Evolutionary conservation across 2,329 filamentous ascomycete genomes (phyloP).

Genomic region (Ramichloridium luteum): DNA sequence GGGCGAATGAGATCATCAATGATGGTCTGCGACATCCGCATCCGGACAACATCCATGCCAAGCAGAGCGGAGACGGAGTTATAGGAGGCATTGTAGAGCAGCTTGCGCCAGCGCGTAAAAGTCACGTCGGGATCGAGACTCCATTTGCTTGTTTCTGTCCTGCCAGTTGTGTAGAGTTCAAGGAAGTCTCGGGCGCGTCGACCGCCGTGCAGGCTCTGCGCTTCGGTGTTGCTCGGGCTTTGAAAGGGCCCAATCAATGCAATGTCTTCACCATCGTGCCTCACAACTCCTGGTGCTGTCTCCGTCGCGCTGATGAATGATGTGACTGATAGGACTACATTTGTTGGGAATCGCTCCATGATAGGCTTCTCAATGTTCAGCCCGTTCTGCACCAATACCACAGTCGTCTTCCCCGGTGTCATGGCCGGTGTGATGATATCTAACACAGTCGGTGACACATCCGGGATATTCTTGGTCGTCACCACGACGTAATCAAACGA

Average conservation of each 20-base stretch:
- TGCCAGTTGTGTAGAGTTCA: constrained; percentile 34
- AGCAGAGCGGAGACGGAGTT: constrained; percentile 43
- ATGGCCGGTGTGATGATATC: constrained; percentile 43
- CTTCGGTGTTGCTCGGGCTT: constrained; percentile 22
- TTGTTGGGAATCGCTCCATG: constrained; percentile 38
- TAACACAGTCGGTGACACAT: constrained; percentile 37
- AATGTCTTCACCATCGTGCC: constrained; percentile 41
- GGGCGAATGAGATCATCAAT: constrained; percentile 40
- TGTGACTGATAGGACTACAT: constrained; percentile 42
- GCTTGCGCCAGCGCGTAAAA: constrained; percentile 38
- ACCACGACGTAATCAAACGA: constrained; percentile 45
- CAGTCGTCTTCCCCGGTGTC: constrained; percentile 37
- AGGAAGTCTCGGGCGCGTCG: constrained; percentile 35
- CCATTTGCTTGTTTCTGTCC: constrained; percentile 29
- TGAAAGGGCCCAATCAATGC: constrained; percentile 42
- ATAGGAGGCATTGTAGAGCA: constrained; percentile 40
- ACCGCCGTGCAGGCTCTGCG: no score
- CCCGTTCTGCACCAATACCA: constrained; percentile 51
- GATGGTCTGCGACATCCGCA: constrained; percentile 35
- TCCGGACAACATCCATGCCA: constrained; percentile 39
- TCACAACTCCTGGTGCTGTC: constrained; percentile 34
- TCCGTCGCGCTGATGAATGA: constrained; percentile 43
- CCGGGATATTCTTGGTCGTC: constrained; percentile 48
- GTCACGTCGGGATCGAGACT: constrained; percentile 32
- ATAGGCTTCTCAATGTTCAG: constrained; percentile 50